A percentile compares a stretch with the other conserved stretches of the same genome.
These are phyloP conservation scores for Cicer yamashitae DNA, from an alignment of 306 rosid species.

Conservation along the genomic window DNA sequence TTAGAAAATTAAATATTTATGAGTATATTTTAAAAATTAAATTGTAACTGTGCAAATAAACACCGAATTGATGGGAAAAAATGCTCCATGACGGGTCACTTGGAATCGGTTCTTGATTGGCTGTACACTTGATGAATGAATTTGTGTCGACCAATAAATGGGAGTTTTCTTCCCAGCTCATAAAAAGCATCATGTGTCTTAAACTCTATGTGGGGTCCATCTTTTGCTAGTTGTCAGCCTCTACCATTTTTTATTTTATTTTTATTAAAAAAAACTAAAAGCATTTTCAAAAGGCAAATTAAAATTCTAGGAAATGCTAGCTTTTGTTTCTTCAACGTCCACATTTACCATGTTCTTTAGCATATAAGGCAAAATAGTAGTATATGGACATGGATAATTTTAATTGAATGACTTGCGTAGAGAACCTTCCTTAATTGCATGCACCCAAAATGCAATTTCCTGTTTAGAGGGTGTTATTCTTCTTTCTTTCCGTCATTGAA, in stretches of 20 bases:
- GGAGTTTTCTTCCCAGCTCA: conserved; percentile 28
- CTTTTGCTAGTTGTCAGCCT: conserved; percentile 45
- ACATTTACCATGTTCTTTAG: conserved; percentile 40
- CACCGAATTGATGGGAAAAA: background rate
- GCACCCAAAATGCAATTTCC: conserved; percentile 38
- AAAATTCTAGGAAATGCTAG: conserved; percentile 37
- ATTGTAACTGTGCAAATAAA: background rate
- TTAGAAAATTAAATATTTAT: too few relatives aligned
- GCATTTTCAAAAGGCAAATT: conserved; percentile 28
- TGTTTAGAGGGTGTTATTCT: conserved; percentile 44
- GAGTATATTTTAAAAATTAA: too few relatives aligned
- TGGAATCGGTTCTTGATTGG: conserved; percentile 54
- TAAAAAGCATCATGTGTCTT: conserved; percentile 36
- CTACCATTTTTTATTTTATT: too few relatives aligned
- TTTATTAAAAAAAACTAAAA: background rate
- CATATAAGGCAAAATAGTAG: conserved; percentile 24
- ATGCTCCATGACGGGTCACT: conserved; percentile 31
- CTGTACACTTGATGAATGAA: conserved; percentile 38
- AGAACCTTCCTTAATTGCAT: conserved; percentile 57
- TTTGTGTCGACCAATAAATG: conserved; percentile 36
- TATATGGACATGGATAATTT: conserved; percentile 29
- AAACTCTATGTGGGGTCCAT: conserved; percentile 31
- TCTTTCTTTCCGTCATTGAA: background rate
- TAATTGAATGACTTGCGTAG: conserved; percentile 43
- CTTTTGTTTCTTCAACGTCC: conserved; percentile 41